phyloP scores from a whole-genome alignment of 352 stramenopile genomes.

The Phytophthora sp. region DNA sequence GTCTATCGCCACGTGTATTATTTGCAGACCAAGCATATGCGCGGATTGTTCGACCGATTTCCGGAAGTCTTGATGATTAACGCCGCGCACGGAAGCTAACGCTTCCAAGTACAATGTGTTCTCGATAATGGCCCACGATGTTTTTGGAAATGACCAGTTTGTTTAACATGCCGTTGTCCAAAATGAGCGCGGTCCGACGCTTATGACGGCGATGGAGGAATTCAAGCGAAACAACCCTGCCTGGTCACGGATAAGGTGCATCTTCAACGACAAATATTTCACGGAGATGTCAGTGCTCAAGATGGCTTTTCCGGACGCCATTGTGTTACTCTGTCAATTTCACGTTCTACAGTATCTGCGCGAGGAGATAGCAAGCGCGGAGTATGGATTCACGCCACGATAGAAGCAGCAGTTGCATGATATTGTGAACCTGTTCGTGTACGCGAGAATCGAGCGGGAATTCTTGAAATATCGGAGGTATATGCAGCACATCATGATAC shows the following conservation, averaged over 20 bases:
- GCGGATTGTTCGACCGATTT: too few relatives aligned
- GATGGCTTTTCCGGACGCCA: slow-evolving; percentile 19
- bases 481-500: neutral
- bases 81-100: neutral
- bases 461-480: neutral
- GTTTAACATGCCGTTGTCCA: slow-evolving; percentile 5
- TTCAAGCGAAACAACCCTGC: slow-evolving; percentile 15
- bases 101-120: slow-evolving; percentile 1
- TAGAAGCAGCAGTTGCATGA: slow-evolving; percentile 15
- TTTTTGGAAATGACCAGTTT: slow-evolving; percentile 9
- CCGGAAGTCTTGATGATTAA: neutral
- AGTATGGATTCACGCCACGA: slow-evolving; percentile 17
- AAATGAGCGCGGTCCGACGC: neutral
- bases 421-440: neutral
- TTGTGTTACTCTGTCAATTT: slow-evolving; percentile 37
- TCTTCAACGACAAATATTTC: slow-evolving; percentile 39
- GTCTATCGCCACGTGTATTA: too few relatives aligned
- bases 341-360: slow-evolving; percentile 31
- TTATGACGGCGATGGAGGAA: neutral
- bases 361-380: slow-evolving; percentile 7
- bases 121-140: neutral
- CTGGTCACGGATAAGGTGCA: slow-evolving; percentile 17
- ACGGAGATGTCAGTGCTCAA: too few relatives aligned
- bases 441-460: slow-evolving; percentile 6
- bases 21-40: too few relatives aligned